Evolutionary conservation across 805 yeast genomes (phyloP).

Genomic region (Starmerella sp.): DNA sequence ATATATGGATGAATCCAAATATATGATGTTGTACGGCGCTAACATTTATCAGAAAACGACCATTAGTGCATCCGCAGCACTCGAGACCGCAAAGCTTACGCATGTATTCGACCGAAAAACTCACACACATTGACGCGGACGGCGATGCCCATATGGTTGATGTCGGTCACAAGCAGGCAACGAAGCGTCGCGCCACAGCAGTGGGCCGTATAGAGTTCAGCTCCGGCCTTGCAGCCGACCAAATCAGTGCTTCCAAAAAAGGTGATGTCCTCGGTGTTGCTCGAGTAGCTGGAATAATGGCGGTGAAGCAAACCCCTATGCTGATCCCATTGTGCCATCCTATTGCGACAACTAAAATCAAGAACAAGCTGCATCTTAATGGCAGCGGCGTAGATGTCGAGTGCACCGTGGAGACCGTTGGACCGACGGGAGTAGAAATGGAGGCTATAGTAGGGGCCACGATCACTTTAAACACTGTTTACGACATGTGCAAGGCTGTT

Average conservation of each 20-base stretch:
- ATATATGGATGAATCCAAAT: not conserved
- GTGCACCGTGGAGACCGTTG: conserved; percentile 37
- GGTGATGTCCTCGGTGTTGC: conserved; percentile 43
- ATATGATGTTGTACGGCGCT: not conserved
- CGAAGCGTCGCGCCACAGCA: conserved; percentile 37
- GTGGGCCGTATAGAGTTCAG: conserved; percentile 36
- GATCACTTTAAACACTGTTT: conserved; percentile 37
- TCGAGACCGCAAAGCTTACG: not conserved
- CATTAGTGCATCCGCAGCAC: not conserved
- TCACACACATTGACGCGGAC: conserved; percentile 34
- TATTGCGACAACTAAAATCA: conserved; percentile 34
- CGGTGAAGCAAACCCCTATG: conserved; percentile 37
- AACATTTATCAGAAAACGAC: not conserved
- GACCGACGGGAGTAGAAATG: conserved; percentile 50
- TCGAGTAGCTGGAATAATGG: conserved; percentile 43
- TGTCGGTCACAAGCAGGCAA: conserved; percentile 32
- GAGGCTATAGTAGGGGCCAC: conserved; percentile 42
- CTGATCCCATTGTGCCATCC: conserved; percentile 45
- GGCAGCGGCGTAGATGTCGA: conserved; percentile 26
- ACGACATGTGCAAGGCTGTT: conserved; percentile 51
- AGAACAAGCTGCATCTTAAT: conserved; percentile 28
- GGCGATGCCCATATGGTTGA: conserved; percentile 44
- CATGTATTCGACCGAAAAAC: not conserved
- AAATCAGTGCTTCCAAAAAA: conserved; percentile 35
- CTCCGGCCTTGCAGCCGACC: conserved; percentile 25